Evolutionary conservation across 2,329 filamentous ascomycete species (phyloP).

Genomic region (Drechslerella stenobrocha): DNA sequence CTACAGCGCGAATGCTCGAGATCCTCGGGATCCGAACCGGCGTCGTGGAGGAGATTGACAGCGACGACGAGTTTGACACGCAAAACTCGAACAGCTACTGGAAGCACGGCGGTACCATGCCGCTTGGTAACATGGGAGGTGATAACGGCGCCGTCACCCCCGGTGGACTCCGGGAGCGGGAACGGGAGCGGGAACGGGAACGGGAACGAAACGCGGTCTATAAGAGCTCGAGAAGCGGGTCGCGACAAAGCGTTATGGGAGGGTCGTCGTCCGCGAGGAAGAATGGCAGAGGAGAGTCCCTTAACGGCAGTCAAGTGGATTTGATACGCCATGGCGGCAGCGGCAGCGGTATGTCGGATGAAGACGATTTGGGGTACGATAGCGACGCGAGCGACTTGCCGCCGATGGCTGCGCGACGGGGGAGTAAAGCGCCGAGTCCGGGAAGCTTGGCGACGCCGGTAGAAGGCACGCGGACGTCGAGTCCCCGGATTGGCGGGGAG

Average conservation of each 20-base stretch:
- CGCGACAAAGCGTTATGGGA: constrained; percentile 18
- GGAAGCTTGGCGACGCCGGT: constrained; percentile 37
- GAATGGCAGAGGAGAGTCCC: neutral
- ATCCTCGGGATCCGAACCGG: constrained; percentile 95
- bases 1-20: constrained; percentile 95
- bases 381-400: constrained; percentile 63
- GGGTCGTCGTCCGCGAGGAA: constrained; percentile 1
- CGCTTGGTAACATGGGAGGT: constrained; percentile 25
- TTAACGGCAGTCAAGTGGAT: constrained; percentile 32
- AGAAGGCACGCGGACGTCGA: constrained; percentile 54
- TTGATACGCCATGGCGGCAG: constrained; percentile 11
- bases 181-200: constrained; percentile 22
- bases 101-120: constrained; percentile 25
- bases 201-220: constrained; percentile 16
- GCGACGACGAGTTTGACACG: constrained; percentile 98
- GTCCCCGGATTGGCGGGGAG: constrained; percentile 58
- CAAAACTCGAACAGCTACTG: constrained; percentile 60
- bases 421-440: constrained; percentile 25
- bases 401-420: constrained; percentile 49
- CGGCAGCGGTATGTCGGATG: neutral
- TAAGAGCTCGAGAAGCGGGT: constrained; percentile 8
- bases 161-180: constrained; percentile 11
- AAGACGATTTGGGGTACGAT: constrained; percentile 57
- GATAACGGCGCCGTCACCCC: neutral
- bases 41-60: constrained; percentile 94